Base-by-base conservation (phyloP, 2,329 filamentous ascomycete species). In the Stromatinia cepivora region DNA sequence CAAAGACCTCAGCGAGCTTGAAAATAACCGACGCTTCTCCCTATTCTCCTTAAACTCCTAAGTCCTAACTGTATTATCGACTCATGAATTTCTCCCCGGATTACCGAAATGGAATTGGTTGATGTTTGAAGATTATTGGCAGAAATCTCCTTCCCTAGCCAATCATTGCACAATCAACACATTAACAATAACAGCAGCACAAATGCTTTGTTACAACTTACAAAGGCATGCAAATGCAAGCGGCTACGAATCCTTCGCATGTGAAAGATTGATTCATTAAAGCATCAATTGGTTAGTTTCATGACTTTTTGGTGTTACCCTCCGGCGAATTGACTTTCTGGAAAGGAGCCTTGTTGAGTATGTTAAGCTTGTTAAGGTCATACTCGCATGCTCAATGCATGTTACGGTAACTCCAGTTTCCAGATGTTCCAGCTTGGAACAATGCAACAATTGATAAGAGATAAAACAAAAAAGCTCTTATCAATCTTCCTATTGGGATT, bases 361-460 rank as follows among this genome's bases (percentile, higher is more conserved):
- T 15, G 8, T 58, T 39, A 39, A 39, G 54, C 34, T 25, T 39
- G 34, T 58, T 58, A 28, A 15, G 36, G n/a, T 28, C 25, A 36
- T 58, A 28, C 15, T 58, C 34, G 34, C 54, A 58, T 58, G 22
- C 34, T 58, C 36, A 58, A 58, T 58, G 56, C 36, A 58, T 42
- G 61, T n/a, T 52, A 20, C 61, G 10, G 61, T 46, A 34, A 36
- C 63, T 66, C 52, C 63, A 66, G 50, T 36, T 66, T 66, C 63
- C 52, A 15, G 45, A 11, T 20, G 4, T 45, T 66, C n/a, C 63
- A 28, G 10, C 28, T 57, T 13, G 63, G 56, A 17, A 48, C 58
- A 48, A 54, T 56, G 63, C 50, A n/a, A 57, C 61, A 31, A 45
- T 56, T 45, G 63, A 54, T 66, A 45, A 66, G 62, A 42, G 45